Conservation (phyloP, 139 green algal species). For the Chlamydomonas sp. region DNA sequence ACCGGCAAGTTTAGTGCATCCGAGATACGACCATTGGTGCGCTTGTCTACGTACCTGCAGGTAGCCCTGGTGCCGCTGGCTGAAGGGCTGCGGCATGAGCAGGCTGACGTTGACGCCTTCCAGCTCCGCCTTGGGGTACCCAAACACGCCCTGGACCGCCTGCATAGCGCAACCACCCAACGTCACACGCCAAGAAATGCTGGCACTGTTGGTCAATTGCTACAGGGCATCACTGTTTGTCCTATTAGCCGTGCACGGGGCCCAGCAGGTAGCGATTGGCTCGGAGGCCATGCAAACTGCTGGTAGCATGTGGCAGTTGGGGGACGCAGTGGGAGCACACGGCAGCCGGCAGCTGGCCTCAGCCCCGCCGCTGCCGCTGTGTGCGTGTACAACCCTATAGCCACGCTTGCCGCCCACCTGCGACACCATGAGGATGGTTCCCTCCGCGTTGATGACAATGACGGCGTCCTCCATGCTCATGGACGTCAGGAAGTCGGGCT, state of each 20-base stretch:
- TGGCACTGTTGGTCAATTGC: no score
- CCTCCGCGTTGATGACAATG: conserved; percentile 41
- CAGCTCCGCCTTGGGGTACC: conserved; percentile 49
- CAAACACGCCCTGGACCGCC: conserved; percentile 37
- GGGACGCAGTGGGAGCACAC: neutral
- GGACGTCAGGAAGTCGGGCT: conserved; percentile 28
- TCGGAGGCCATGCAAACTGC: no score
- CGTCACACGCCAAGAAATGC: no score
- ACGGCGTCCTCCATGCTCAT: conserved; percentile 44
- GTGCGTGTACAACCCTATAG: neutral
- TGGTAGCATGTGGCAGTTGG: no score
- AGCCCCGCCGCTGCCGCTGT: no score
- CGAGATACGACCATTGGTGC: no score
- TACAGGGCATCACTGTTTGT: neutral
- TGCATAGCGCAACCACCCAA: no score
- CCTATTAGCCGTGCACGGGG: neutral
- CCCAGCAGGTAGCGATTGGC: no score
- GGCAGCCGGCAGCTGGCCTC: neutral
- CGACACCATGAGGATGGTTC: conserved; percentile 44
- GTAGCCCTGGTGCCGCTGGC: conserved; percentile 39
- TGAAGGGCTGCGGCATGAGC: conserved; percentile 55
- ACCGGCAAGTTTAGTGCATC: no score
- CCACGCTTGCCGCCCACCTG: conserved; percentile 9
- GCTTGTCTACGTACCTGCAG: no score
- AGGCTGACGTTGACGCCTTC: conserved; percentile 44